Base-by-base conservation (phyloP, 176 grass and related monocot species). In the Aegilops speltoides region DNA sequence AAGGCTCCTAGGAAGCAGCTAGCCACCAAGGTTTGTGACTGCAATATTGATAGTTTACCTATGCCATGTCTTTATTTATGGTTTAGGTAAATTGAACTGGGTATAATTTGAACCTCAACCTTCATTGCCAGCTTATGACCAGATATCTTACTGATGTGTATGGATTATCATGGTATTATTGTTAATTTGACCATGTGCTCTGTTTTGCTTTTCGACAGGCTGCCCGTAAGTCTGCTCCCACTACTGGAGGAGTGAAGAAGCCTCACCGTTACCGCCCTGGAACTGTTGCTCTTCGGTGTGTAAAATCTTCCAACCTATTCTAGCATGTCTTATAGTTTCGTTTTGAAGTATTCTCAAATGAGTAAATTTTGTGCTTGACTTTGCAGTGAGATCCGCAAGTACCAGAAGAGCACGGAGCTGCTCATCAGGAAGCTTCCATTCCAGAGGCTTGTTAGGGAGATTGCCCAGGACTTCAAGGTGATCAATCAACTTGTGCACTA, bases 361-460 rank as follows among this genome's bases (percentile, higher is more conserved):
- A 2, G 10, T 41, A 16, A 88, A 43, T 26, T 5, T 2, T 6
- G 6, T 24, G 7, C 16, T 13, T 87, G 11, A 26, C 7, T 81
- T 61, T 78, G 81, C 60, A 88, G 91, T 90, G 88, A 93, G 77
- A 93, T 90, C 29, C 91, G 91, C 28, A 92, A 92, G 84, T 92
- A 92, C 38, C 87, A 92, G 84, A 92, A 92, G 84, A 92, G 91
- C 82, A 90, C 88, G 11, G 91, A 90, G 59, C 78, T 93, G 64
- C 85, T 93, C 15, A 93, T 93, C 2, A 90, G 91, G 85, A 93
- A 93, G 85, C 81, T 93, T 22, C 88, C 91, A 62, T 93, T 93
- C 91, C 91, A 93, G 85, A 90, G 91, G 91, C 91, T 93, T 82
- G 91, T 93, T n/a, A 88, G 91, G 88, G 91, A 93, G 74, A 93